Percentiles rank a stretch among this genome's conserved stretches.
Evolutionary conservation across 1,139 yeast species (phyloP).

Genomic region (Nakaseomyces kungkrabaensis): DNA sequence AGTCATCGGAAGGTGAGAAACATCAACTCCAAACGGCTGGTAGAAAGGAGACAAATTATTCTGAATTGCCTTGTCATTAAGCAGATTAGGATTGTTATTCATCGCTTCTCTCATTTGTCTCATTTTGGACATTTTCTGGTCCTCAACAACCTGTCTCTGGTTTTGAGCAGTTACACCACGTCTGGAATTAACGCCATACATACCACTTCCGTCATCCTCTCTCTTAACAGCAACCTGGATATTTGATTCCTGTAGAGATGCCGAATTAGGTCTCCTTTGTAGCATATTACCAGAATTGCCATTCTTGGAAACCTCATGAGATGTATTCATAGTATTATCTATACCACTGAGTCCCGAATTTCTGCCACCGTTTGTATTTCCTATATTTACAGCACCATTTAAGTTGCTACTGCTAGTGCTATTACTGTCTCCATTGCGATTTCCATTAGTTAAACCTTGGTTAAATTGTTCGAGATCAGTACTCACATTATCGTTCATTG

Average conservation of each 20-base stretch:
- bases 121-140: not conserved
- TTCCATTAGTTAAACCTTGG: not conserved
- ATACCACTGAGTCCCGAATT: not conserved
- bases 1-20: slow-evolving; percentile 45
- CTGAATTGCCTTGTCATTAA: slow-evolving; percentile 30
- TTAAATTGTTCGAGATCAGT: not conserved
- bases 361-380: not conserved
- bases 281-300: not conserved
- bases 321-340: not conserved
- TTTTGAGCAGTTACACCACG: not conserved
- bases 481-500: not conserved
- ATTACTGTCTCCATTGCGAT: not conserved
- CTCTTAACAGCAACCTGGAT: not conserved
- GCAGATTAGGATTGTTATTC: slow-evolving; percentile 15
- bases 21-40: slow-evolving; percentile 34
- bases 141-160: not conserved
- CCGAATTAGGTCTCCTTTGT: not conserved
- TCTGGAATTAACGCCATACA: not conserved
- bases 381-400: not conserved
- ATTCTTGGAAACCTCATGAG: not conserved
- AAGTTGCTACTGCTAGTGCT: not conserved
- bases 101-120: slow-evolving; percentile 3
- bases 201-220: not conserved
- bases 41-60: slow-evolving; percentile 32
- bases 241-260: not conserved